Evolutionary conservation across 164 flowering plant genomes (phyloP).

Genomic region (Magnolia changhungtana): DNA sequence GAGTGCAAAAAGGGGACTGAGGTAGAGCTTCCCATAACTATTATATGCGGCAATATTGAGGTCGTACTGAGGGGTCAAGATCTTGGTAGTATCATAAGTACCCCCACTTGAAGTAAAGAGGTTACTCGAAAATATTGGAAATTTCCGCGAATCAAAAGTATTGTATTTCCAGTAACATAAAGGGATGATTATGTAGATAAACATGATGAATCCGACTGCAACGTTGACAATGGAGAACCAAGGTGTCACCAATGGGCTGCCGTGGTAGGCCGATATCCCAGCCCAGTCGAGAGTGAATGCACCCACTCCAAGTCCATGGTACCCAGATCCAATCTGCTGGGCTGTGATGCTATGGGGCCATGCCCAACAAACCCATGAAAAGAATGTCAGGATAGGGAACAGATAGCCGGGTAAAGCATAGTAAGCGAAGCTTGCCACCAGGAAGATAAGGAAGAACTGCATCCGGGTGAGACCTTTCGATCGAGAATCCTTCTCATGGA

Average conservation of each 20-base stretch:
- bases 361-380: conserved; percentile 95
- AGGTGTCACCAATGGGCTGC: conserved; percentile 87
- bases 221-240: conserved; percentile 74
- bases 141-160: conserved; percentile 78
- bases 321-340: conserved; percentile 88
- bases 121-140: conserved; percentile 83
- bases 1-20: conserved; percentile 84
- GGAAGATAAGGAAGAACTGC: conserved; percentile 69
- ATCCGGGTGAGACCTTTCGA: conserved; percentile 65
- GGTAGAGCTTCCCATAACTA: conserved; percentile 75
- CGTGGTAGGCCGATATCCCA: conserved; percentile 94
- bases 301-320: conserved; percentile 90
- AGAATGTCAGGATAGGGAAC: conserved; percentile 77
- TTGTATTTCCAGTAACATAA: conserved; percentile 84
- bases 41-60: conserved; percentile 69
- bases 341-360: conserved; percentile 86
- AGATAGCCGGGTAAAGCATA: conserved; percentile 89
- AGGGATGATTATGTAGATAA: conserved; percentile 82
- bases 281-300: conserved; percentile 98
- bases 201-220: conserved; percentile 62
- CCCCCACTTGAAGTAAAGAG: conserved; percentile 66
- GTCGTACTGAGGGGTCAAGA: conserved; percentile 76
- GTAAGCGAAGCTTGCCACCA: conserved; percentile 72
- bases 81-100: conserved; percentile 67
- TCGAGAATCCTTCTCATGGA: conserved; percentile 73